Percentiles rank a stretch among this genome's conserved stretches.
Evolutionary conservation across 345 rosid species (phyloP).

Genomic region (Moricandia arvensis): DNA sequence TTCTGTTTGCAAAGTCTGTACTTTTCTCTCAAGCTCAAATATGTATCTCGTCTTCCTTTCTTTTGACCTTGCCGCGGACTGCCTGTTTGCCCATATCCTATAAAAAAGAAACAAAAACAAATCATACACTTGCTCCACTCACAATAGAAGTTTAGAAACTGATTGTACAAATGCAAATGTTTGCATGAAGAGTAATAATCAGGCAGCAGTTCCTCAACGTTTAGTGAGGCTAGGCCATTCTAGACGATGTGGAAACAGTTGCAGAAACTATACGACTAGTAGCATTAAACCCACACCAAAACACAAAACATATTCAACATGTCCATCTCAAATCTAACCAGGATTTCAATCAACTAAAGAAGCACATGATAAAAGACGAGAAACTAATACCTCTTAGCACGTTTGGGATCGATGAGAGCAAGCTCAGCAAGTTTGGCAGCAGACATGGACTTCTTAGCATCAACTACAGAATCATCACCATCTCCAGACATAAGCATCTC

Average conservation of each 20-base stretch:
- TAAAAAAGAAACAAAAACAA: neutral
- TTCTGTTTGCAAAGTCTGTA: slow-evolving; percentile 85
- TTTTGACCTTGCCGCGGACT: slow-evolving; percentile 96
- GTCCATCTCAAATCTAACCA: slow-evolving; percentile 1
- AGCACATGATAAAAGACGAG: neutral
- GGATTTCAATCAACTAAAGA: neutral
- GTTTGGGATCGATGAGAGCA: slow-evolving; percentile 92
- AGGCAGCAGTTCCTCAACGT: neutral
- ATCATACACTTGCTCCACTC: neutral
- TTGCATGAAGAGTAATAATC: neutral
- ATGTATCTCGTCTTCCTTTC: slow-evolving; percentile 95
- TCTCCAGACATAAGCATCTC: slow-evolving; percentile 79
- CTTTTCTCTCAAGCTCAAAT: slow-evolving; percentile 89
- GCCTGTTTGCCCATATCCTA: slow-evolving; percentile 98
- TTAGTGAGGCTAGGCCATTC: neutral
- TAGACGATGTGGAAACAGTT: neutral
- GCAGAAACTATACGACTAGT: neutral
- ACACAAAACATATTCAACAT: neutral
- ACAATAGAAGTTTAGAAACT: neutral
- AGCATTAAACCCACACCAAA: neutral
- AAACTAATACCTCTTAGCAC: slow-evolving; percentile 78
- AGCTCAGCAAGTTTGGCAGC: slow-evolving; percentile 98
- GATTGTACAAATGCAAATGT: neutral
- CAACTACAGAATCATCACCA: slow-evolving; percentile 53
- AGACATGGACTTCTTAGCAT: slow-evolving; percentile 83